phyloP scores from a whole-genome alignment of 208 protist genomes.

The Leishmania lainsoni region DNA sequence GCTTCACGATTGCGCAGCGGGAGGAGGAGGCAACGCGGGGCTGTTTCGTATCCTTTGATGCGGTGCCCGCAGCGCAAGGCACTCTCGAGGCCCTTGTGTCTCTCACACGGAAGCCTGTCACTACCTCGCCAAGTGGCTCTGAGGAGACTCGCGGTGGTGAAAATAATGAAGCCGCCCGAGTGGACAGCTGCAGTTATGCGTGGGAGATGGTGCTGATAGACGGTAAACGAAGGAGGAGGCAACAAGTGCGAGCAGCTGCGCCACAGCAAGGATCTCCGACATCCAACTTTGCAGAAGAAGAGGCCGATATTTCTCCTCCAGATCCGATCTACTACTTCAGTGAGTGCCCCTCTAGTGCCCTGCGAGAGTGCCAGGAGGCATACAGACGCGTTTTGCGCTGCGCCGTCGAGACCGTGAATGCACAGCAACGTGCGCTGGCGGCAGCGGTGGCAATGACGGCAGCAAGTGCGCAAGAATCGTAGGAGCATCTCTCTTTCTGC shows the following conservation, averaged over 20 bases:
- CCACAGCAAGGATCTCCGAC: neutral
- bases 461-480: neutral
- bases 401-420: conserved; percentile 40
- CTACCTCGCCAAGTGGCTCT: neutral
- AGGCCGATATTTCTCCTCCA: neutral
- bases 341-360: conserved; percentile 34
- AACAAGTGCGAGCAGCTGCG: neutral
- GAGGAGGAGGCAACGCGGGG: conserved; percentile 57
- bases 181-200: neutral
- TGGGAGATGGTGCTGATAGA: neutral
- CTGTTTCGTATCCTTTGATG: conserved; percentile 47
- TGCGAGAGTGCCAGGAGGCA: conserved; percentile 47
- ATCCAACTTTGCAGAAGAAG: neutral
- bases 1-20: conserved; percentile 39
- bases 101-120: conserved; percentile 2
- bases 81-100: conserved; percentile 31
- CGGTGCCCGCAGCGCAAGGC: conserved; percentile 39
- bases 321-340: conserved; percentile 56
- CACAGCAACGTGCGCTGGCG: conserved; percentile 46
- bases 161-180: neutral
- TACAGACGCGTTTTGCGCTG: conserved; percentile 49
- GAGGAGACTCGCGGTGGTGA: neutral
- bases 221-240: neutral
- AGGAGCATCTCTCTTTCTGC: neutral
- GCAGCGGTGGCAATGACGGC: conserved; percentile 15